Evolutionary conservation across 208 protist genomes (phyloP), one percentile per base, ranked within the genome.

Genomic region (Eutreptiella sp.): DNA sequence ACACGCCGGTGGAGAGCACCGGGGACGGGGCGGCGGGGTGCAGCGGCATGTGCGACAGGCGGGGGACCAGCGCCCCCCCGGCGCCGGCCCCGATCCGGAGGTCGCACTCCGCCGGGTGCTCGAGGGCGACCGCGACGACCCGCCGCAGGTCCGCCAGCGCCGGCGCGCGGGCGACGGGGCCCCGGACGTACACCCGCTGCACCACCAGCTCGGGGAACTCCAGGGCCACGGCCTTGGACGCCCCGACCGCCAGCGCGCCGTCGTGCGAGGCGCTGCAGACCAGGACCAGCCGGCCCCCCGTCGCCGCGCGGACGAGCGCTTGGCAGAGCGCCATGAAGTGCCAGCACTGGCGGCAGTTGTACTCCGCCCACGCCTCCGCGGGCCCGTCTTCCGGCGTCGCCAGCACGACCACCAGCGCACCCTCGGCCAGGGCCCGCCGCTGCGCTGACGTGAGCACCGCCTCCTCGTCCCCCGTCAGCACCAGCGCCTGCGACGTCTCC

Each of bases 171-270:
- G 28, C 28, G 46, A 21, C 1, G 1, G 2, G 42, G 16, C n/a
- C 23, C 9, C 27, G 23, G 21, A 57, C 0, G 33, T 36, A 41
- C 28, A 53, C 24, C n/a, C 63, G 53, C 4, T 39, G 41, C 34
- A 69, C 38, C 1, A 3, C 7, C 7, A 69, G 28, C 32, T 63
- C 53, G 31, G 63, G 63, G 4, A 36, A 28, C 43, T 69, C 63
- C 21, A 69, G 47, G 0, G 38, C 32, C 24, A 64, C 43, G n/a
- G 63, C 53, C 46, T 69, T 69, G 26, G 54, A 58, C 33, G 57
- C 57, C 34, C 63, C 63, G 28, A 29, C 34, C 11, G 31, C 21
- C 2, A 69, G 38, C 4, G 38, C 38, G n/a, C n/a, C 24, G 16
- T 2, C 14, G 5, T 4, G 5, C 38, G 21, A 41, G 2, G 29